Conservation (phyloP, 192 early-diverging fungal species). For the Coemansia sp. region DNA sequence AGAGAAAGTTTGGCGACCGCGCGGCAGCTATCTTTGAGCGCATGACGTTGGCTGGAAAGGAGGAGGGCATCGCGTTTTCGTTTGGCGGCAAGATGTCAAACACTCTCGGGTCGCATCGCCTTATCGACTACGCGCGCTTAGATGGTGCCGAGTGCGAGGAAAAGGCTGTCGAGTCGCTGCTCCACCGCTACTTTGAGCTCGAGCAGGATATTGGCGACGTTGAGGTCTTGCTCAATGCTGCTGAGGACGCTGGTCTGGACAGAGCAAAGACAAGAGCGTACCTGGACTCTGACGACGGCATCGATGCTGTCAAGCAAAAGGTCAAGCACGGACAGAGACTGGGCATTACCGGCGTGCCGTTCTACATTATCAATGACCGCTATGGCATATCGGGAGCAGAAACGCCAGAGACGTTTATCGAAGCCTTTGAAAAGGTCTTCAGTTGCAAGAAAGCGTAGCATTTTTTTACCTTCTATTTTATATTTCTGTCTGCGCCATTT, state of each 20-base stretch:
- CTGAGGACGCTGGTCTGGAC: conserved; percentile 62
- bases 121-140: conserved; percentile 58
- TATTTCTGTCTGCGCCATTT: not conserved
- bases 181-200: conserved; percentile 71
- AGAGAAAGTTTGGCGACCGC: conserved; percentile 66
- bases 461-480: not conserved
- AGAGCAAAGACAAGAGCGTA: conserved; percentile 46
- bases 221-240: conserved; percentile 58
- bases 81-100: conserved; percentile 66
- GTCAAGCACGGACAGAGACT: conserved; percentile 44
- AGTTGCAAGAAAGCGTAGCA: conserved; percentile 2
- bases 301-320: conserved; percentile 50
- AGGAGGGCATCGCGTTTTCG: conserved; percentile 65
- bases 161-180: conserved; percentile 60
- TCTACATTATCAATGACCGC: conserved; percentile 62
- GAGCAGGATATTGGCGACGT: conserved; percentile 64
- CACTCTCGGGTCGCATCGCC: conserved; percentile 64
- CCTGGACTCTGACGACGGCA: conserved; percentile 58
- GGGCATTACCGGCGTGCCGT: conserved; percentile 69
- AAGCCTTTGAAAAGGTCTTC: conserved; percentile 56
- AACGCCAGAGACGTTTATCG: conserved; percentile 59
- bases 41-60: conserved; percentile 57
- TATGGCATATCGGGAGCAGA: conserved; percentile 70
- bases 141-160: conserved; percentile 51
- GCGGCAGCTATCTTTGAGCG: conserved; percentile 55